Conservation (phyloP, 768 basidiomycete genomes). For the Collybiopsis luxurians region DNA sequence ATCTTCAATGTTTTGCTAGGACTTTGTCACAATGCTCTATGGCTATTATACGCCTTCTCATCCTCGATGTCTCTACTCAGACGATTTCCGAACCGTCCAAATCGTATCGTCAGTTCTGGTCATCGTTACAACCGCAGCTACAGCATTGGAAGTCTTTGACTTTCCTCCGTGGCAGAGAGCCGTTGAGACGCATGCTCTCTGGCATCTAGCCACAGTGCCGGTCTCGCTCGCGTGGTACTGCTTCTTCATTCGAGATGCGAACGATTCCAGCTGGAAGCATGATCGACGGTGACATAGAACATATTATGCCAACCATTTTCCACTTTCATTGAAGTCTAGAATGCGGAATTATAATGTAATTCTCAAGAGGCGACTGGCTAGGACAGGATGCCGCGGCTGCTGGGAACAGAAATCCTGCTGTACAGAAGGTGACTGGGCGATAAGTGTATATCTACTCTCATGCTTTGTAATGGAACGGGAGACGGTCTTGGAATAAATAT, state of each 20-base stretch:
- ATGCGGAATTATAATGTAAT: no score
- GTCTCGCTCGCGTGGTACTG: constrained; percentile 81
- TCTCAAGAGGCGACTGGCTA: no score
- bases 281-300: constrained; percentile 15
- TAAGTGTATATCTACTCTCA: no score
- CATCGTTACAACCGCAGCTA: constrained; percentile 71
- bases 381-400: no score
- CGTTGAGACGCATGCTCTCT: constrained; percentile 89
- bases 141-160: constrained; percentile 84
- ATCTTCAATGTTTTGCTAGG: constrained; percentile 77
- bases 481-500: no score
- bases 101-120: constrained; percentile 64
- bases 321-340: no score
- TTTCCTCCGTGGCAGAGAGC: constrained; percentile 75
- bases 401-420: no score
- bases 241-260: constrained; percentile 75
- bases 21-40: constrained; percentile 74
- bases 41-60: constrained; percentile 72
- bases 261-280: constrained; percentile 67
- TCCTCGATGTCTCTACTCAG: constrained; percentile 41
- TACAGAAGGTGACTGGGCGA: no score
- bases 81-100: constrained; percentile 55
- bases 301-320: no score
- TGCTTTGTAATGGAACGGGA: no score
- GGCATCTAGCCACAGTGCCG: constrained; percentile 86